A percentile compares a stretch with the other conserved stretches of the same genome.
These are phyloP conservation scores for Colletotrichum sidae DNA, from an alignment of 2,329 filamentous ascomycete species.

Conservation along the genomic window DNA sequence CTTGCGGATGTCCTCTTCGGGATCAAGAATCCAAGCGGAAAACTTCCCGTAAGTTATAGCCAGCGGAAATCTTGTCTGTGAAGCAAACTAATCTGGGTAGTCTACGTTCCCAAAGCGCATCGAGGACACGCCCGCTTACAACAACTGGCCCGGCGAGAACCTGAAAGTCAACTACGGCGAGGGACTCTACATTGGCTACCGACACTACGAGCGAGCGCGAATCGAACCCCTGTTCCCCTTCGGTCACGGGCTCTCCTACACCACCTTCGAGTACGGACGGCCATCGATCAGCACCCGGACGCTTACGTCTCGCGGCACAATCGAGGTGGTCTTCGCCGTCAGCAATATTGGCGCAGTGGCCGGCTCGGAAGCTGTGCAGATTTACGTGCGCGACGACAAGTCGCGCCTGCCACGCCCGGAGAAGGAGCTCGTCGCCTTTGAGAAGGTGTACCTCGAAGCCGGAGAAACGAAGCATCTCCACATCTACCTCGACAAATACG, in stretches of 20 bases:
- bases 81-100: constrained; percentile 44
- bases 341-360: constrained; percentile 66
- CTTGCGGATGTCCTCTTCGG: constrained; percentile 77
- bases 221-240: constrained; percentile 76
- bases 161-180: constrained; percentile 77
- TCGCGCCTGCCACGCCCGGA: constrained; percentile 73
- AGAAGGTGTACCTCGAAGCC: constrained; percentile 69
- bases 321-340: constrained; percentile 60
- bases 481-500: constrained; percentile 60
- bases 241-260: constrained; percentile 81
- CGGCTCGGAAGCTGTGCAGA: constrained; percentile 74
- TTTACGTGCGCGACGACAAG: constrained; percentile 74
- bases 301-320: constrained; percentile 51
- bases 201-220: constrained; percentile 74
- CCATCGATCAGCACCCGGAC: constrained; percentile 60
- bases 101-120: constrained; percentile 73
- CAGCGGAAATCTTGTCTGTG: neutral
- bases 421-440: constrained; percentile 78
- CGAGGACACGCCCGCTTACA: constrained; percentile 76
- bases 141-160: constrained; percentile 81
- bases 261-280: constrained; percentile 72
- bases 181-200: constrained; percentile 79
- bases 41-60: constrained; percentile 65
- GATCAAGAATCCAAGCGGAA: constrained; percentile 72
- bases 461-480: constrained; percentile 65